Evolutionary conservation across 805 yeast genomes (phyloP), one percentile per base, ranked within the genome.

Genomic region (Candida sonorensis): DNA sequence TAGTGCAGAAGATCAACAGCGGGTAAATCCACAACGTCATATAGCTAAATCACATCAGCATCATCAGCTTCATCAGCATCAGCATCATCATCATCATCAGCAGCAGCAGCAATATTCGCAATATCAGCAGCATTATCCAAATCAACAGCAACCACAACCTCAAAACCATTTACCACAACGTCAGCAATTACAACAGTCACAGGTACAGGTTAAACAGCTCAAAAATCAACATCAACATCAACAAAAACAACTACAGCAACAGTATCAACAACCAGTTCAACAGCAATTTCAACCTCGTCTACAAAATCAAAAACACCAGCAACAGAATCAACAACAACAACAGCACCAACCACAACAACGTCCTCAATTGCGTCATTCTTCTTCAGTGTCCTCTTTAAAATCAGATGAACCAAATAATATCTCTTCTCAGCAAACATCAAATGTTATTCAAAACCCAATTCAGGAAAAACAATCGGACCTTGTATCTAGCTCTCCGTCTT

Each of bases 151-250:
- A 17, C 31, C 31, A 7, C 37, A 33, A 15, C 43, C 35, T 7
- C 37, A 38, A 28, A 33, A 27, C 8, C 10, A 15, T 4, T 35
- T 23, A n/a, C 10, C 12, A 3, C 32, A 30, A 27, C 32, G 27
- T 13, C 29, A 14, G 18, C 30, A 33, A 4, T 13, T 26, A 15
- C 28, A 54, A 29, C 55, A 48, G 19, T 57, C 53, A 12, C 35
- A 30, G 12, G 32, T 30, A 10, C 28, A 31, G 13, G 19, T 26
- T 15, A 18, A 18, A 29, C 25, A 30, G 36, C 28, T 38, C 37
- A 26, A 21, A 23, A 32, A 29, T 17, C 33, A 20, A n/a, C 28
- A 24, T 11, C 32, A 20, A 17, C n/a, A n/a, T 34, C 10, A 11
- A 27, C 33, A 25, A 38, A 28, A 27, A 23, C 30, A 27, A 25